These are phyloP conservation scores for Lepiota brunneoincarnata DNA, from an alignment of 768 basidiomycete species.

Conservation along the genomic window DNA sequence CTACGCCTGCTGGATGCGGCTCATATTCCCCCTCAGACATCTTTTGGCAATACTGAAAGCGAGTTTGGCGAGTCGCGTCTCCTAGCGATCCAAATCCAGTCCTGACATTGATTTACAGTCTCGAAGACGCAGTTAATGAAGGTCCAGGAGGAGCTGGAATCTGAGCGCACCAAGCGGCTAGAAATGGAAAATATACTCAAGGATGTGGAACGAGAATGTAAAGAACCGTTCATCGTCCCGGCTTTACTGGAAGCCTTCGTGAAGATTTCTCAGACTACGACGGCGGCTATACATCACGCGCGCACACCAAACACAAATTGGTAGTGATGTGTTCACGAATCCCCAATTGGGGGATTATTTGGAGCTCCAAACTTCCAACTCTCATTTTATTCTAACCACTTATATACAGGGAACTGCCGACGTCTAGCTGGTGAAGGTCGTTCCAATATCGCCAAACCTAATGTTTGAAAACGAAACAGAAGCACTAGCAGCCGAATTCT, in stretches of 20 bases:
- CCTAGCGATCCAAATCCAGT: too few relatives aligned
- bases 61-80: not conserved
- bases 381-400: not conserved
- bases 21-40: constrained; percentile 8
- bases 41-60: not conserved
- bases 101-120: not conserved
- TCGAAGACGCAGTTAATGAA: not conserved
- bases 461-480: constrained; percentile 41
- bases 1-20: constrained; percentile 19
- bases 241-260: constrained; percentile 54
- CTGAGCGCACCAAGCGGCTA: constrained; percentile 25
- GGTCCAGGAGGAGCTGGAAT: constrained; percentile 1
- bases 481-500: constrained; percentile 25
- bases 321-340: not conserved
- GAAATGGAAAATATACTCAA: constrained; percentile 42
- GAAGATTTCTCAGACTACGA: constrained; percentile 43
- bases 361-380: not conserved
- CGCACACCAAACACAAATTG: not conserved
- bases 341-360: not conserved
- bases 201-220: constrained; percentile 50
- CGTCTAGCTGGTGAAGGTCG: constrained; percentile 7
- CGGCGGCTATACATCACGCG: constrained; percentile 19
- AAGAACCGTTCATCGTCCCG: constrained; percentile 54
- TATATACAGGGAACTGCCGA: not conserved
- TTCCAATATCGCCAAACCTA: constrained; percentile 30